Base-by-base conservation (phyloP, 345 rosid species). In the Euphorbia peplus region DNA sequence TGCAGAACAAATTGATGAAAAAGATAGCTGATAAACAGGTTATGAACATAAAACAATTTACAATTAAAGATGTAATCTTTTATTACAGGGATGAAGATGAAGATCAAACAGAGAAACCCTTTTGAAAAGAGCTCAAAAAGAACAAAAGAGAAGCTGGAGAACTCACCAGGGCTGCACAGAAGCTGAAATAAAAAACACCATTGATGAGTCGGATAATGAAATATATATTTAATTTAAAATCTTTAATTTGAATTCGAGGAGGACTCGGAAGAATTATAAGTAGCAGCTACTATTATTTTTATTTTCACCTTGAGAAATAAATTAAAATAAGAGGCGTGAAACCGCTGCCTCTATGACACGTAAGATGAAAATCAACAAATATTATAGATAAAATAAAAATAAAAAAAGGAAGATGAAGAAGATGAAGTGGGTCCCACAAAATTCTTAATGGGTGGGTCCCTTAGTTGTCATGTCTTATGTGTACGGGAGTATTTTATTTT, bases 131-230 rank as follows among this genome's bases (percentile, higher is more conserved):
- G 22, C 14, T 1, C 1, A 1, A 14, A 9, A 60, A 24, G n/a
- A 37, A 37, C 7, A 30, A 51, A 56, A n/a, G 3, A 48, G 37
- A 25, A 67, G 53, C 53, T 55, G 39, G 22, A 55, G 63, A 55
- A 41, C 71, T 41, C 55, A 67, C 71, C 41, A 4, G 42, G 22
- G 3, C 7, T 22, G n/a, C 61, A 37, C 61, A 39, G 42, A 41
- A 67, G 71, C 41, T 18, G 14, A 44, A n/a, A n/a, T n/a, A n/a
- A n/a, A n/a, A 32, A 63, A 46, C 9, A 15, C 55, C 5, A 25
- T 64, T 18, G 55, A 47, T 46, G 55, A 64, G 24, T 64, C 56
- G 9, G 55, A 64, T 64, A 44, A 64, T 64, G 24, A 44, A 58
- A 22, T 55, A 7, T 32, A n/a, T n/a, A n/a, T n/a, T n/a, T n/a